Base-by-base conservation (phyloP, 1,284 basidiomycete species). In the Lentinula novae-zelandiae region DNA sequence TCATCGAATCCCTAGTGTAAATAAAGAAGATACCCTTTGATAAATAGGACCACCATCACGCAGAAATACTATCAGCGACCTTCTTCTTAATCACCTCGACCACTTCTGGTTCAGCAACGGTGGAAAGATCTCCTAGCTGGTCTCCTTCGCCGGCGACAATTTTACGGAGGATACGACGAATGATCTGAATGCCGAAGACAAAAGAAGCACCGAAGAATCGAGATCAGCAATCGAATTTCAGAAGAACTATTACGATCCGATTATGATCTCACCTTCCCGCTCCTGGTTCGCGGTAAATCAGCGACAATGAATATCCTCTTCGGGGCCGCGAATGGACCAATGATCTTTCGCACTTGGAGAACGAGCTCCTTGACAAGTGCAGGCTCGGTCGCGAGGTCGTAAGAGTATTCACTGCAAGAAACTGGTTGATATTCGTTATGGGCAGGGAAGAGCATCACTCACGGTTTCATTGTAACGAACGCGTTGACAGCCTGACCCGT, bases 221-320 rank as follows among this genome's bases (percentile, higher is more conserved):
- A 38, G 36, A 12, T 9, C 36, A 39, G 12, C 20, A 33, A 51
- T 20, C 31, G 33, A 27, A 1, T 38, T 9, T 9, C 31, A 13
- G 1, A 44, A n/a, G 27, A 6, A 12, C 17, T 17, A 59, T 39
- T n/a, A 10, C 22, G 39, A 44, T 38, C 42, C 9, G 54, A 53
- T 39, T 40, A 31, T 46, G 36, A 51, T 65, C 78, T 44, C 55
- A 92, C 90, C 87, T 98, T 98, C 49, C 96, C 96, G n/a, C 90
- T 93, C 57, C 96, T 83, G 52, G 96, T 99, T 87, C 98, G 98
- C 53, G 96, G 96, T 62, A 98, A 79, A 75, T 98, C 96, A 42
- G 71, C 68, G 66, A 96, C 90, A 68, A 98, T 79, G 75, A 86
- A 89, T 69, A 98, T 87, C 78, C 90, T 92, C 85, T 97, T 97